A percentile compares a stretch with the other conserved stretches of the same genome.
Evolutionary conservation across 768 basidiomycete genomes (phyloP).

Genomic region (Phlegmacium glaucopus): DNA sequence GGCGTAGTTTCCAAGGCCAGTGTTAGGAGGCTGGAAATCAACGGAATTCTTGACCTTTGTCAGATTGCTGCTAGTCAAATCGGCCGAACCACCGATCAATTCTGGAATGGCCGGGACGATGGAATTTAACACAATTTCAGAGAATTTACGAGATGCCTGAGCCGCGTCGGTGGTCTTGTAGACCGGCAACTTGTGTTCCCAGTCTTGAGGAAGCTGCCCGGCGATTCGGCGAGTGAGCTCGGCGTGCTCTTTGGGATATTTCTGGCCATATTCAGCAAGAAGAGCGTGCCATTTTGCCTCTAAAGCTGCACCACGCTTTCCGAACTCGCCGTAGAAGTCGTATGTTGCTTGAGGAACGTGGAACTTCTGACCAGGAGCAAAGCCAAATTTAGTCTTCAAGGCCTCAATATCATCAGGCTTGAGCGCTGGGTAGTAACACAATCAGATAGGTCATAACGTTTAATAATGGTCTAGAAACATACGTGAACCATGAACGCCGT

Average conservation of each 20-base stretch:
- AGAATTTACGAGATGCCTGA: conserved; percentile 89
- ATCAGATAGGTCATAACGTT: conserved; percentile 2
- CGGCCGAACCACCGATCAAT: conserved; percentile 84
- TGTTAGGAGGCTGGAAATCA: conserved; percentile 91
- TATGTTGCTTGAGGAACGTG: conserved; percentile 72
- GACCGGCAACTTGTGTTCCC: conserved; percentile 83
- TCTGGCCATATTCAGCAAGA: conserved; percentile 64
- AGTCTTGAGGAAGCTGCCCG: conserved; percentile 78
- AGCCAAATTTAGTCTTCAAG: conserved; percentile 82
- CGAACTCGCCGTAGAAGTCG: conserved; percentile 62
- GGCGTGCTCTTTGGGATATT: conserved; percentile 81
- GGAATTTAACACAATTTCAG: conserved; percentile 82
- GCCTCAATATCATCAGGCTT: conserved; percentile 87
- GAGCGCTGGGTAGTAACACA: conserved; percentile 50
- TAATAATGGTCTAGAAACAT: conserved; percentile 31
- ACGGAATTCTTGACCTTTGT: conserved; percentile 81
- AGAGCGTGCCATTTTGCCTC: conserved; percentile 75
- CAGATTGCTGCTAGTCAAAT: conserved; percentile 89
- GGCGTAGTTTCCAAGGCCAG: conserved; percentile 76
- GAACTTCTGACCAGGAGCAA: conserved; percentile 77
- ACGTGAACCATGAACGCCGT: conserved; percentile 94
- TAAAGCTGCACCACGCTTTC: conserved; percentile 67
- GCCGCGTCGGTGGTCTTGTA: conserved; percentile 84
- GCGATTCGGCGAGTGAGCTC: conserved; percentile 84
- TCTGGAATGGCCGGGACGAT: conserved; percentile 78